Evolutionary conservation across 2,329 filamentous ascomycete species (phyloP), one percentile per base, ranked within the genome.

Genomic region (Botrytis squamosa): DNA sequence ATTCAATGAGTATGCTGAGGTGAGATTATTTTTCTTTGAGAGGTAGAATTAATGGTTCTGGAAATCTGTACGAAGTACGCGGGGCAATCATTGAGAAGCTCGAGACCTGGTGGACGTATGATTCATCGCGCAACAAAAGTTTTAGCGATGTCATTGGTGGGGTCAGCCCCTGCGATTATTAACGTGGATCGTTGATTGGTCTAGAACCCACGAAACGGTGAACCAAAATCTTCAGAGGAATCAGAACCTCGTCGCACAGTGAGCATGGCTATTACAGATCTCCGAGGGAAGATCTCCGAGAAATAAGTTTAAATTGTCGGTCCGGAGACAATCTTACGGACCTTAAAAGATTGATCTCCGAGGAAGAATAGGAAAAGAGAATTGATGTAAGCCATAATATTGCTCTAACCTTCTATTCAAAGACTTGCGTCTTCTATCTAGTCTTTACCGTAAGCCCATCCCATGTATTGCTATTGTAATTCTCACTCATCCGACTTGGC

Each of bases 401-500:
- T 44, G 16, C 14, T 69, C 29, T 55, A 42, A 2, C 52, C 52
- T 29, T 68, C 46, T 57, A 55, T 49, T n/a, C 71, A 57, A 42
- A 33, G 64, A 72, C 71, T 72, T 72, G 71, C 63, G 63, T 69
- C 71, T 69, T 49, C 63, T 69, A 69, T 68, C 65, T 38, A 52
- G 40, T 33, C 40, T 72, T n/a, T 59, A 68, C 20, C 33, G 38
- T 49, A 57, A 69, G 63, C 33, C 57, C 59, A 18, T 22, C 9
- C 29, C 25, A 46, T 59, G 40, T 38, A 29, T 49, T 68, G 44
- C 52, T 49, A 55, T 60, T 29, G 29, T 67, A 71, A 64, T 57
- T 38, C 60, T 70, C 68, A 69, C 18, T 78, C 76, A 40, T 76
- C 74, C 46, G 33, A 71, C 62, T 69, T 75, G 38, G 77, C 75